A percentile compares a stretch with the other conserved stretches of the same genome.
These are phyloP conservation scores for Syncephalis plumigaleata DNA, from an alignment of 371 early-diverging fungal species.

Conservation along the genomic window DNA sequence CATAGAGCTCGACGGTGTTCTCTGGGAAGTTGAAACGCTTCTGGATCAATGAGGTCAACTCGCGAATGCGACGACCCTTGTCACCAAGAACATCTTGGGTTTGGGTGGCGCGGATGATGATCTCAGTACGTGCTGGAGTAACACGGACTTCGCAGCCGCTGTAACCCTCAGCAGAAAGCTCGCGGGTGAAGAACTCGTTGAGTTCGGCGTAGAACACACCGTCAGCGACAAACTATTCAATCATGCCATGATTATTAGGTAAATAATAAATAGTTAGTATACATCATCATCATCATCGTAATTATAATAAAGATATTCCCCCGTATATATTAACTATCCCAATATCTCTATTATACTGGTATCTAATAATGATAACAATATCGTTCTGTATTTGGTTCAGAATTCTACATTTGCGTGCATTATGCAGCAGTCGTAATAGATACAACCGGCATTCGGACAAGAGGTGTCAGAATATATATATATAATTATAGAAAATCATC, in stretches of 20 bases:
- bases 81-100: conserved; percentile 97
- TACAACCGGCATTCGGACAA: conserved; percentile 8
- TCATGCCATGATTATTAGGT: background rate
- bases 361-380: no score
- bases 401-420: conserved; percentile 5
- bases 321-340: background rate
- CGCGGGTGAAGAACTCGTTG: conserved; percentile 96
- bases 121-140: conserved; percentile 96
- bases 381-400: background rate
- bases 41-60: conserved; percentile 95
- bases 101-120: conserved; percentile 98
- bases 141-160: conserved; percentile 98
- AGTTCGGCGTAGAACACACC: conserved; percentile 99
- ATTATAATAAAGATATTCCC: background rate
- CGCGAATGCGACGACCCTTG: conserved; percentile 97
- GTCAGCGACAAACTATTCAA: conserved; percentile 96
- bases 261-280: no score
- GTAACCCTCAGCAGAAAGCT: conserved; percentile 75
- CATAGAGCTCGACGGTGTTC: conserved; percentile 93
- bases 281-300: background rate
- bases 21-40: conserved; percentile 98
- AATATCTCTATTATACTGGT: background rate
- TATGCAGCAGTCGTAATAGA: conserved; percentile 5
- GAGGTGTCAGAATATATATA: conserved; percentile 10
- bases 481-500: conserved; percentile 5